Conservation (phyloP, 129 eudicot genomes). For the Flaveria brownii region DNA sequence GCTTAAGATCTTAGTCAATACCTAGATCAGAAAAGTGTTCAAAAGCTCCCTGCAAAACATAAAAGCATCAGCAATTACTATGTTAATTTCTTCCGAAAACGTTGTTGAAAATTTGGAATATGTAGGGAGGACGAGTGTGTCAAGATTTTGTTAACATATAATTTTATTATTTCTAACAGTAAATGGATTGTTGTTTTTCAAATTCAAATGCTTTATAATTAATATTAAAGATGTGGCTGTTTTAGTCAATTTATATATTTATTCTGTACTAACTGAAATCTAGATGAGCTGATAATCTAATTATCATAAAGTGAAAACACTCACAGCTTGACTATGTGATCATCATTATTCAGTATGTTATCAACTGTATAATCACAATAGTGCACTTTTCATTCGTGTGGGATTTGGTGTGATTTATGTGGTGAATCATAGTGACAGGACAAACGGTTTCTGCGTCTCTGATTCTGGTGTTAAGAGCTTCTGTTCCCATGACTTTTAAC, state of each 20-base stretch:
- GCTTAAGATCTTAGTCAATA: constrained; percentile 54
- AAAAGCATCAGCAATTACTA: not conserved
- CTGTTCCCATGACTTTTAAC: not conserved
- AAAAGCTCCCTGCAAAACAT: constrained; percentile 57
- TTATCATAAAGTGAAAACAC: not conserved
- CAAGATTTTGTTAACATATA: not conserved
- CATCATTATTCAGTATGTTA: not conserved
- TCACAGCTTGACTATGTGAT: not conserved
- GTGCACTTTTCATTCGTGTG: not conserved
- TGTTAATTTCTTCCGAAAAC: not conserved
- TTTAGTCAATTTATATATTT: not conserved
- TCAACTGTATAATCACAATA: not conserved
- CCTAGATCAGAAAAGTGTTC: constrained; percentile 83
- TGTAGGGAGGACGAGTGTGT: too few relatives aligned
- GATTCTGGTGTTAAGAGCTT: not conserved
- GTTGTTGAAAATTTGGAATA: too few relatives aligned
- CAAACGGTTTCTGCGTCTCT: not conserved
- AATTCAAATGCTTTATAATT: not conserved
- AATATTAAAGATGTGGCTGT: not conserved
- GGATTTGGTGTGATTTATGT: not conserved
- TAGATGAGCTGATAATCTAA: too few relatives aligned
- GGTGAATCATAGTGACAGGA: not conserved
- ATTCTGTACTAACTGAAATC: too few relatives aligned
- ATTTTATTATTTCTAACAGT: not conserved
- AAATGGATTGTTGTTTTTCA: not conserved